Evolutionary conservation across 2,329 filamentous ascomycete species (phyloP), one percentile per base, ranked within the genome.

Genomic region (Diaporthe capsici): DNA sequence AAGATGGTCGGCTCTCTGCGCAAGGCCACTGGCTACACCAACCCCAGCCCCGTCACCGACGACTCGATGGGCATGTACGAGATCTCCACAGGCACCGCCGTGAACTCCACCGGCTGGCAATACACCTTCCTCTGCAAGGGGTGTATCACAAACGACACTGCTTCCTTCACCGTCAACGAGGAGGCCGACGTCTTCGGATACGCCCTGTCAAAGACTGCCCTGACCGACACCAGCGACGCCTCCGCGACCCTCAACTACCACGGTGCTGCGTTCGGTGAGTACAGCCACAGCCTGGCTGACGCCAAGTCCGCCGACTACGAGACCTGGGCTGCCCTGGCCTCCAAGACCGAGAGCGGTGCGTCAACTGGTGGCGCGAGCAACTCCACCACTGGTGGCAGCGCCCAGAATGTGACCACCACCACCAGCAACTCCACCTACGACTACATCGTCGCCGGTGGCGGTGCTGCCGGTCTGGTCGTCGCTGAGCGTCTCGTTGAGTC

Each of bases 51-150:
- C 6, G 84, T 86, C 76, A 83, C 82, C 9, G 83, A 82, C 25
- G 79, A 70, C 9, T 65, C 81, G 57, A 81, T 83, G 53, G 79
- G 86, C 37, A 78, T 80, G n/a, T 83, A 86, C n/a, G 73, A 75
- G 73, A 88, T 88, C 77, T 79, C 84, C 25, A 85, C 84, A 22
- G 86, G 86, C 10, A 88, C 86, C 20, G 87, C 85, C 74, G 79
- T 86, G 75, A 89, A 88, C 81, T 81, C 79, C 71, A 89, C 87
- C 3, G 85, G 88, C 79, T 85, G 85, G 80, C 84, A 84, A 9
- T 87, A 86, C 78, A 89, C 87, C 13, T 89, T 88, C 81, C 81
- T 89, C 57, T 89, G 87, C 81, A 80, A 81, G 68, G 81, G 82
- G 61, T 87, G 85, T 77, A 80, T 85, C 71, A 81, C 79, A 13